phyloP scores from a whole-genome alignment of 2,329 filamentous ascomycete species.

The Verticillium zaregamsianum region DNA sequence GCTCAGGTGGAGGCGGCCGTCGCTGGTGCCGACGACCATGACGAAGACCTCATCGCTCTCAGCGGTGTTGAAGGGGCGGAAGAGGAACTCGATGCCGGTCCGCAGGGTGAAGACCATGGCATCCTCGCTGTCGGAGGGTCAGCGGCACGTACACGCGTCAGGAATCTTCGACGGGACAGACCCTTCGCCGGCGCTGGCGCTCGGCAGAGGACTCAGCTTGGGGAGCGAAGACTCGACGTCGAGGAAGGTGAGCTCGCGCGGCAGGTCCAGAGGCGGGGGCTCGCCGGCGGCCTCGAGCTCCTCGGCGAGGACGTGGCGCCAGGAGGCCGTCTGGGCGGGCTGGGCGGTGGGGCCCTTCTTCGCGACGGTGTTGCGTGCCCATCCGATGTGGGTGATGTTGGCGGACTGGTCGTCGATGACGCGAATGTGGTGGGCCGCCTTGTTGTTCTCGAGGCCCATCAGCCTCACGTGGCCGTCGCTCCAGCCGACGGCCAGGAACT shows the following conservation, averaged over 20 bases:
- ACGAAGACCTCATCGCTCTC: constrained; percentile 75
- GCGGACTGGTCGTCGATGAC: constrained; percentile 40
- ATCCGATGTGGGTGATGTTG: constrained; percentile 49
- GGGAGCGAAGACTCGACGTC: constrained; percentile 75
- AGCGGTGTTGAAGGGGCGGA: constrained; percentile 56
- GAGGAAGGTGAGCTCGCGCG: constrained; percentile 66
- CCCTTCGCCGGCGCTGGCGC: constrained; percentile 56
- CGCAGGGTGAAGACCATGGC: constrained; percentile 65
- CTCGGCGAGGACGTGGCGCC: constrained; percentile 23
- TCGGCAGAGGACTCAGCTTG: constrained; percentile 67
- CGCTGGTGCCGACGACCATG: constrained; percentile 68
- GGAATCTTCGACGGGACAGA: constrained; percentile 31
- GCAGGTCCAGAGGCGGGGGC: constrained; percentile 49
- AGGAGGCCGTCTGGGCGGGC: constrained; percentile 14
- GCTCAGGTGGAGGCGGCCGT: constrained; percentile 69
- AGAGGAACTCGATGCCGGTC: constrained; percentile 65
- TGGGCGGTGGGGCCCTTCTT: constrained; percentile 18
- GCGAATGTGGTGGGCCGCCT: constrained; percentile 69
- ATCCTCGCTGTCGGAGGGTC: constrained; percentile 36
- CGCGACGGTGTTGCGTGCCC: constrained; percentile 41
- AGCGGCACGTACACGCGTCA: not conserved
- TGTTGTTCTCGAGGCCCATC: constrained; percentile 75
- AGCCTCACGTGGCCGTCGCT: constrained; percentile 75
- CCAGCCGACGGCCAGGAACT: constrained; percentile 79
- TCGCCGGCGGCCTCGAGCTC: constrained; percentile 19